Conservation (phyloP, 495 filamentous ascomycete genomes). For the Ramalina peruviana region DNA sequence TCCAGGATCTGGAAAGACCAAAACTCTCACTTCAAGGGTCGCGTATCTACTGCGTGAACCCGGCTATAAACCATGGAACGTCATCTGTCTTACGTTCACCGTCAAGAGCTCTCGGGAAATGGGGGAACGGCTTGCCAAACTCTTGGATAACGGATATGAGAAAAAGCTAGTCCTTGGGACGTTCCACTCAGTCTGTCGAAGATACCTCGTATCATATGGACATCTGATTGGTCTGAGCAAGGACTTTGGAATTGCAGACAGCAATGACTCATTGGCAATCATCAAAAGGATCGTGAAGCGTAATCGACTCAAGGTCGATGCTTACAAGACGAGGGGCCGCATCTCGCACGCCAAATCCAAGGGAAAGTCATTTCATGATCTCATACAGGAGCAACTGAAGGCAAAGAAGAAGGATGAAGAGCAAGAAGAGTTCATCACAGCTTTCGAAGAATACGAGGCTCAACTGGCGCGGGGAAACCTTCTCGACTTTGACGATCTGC, state of each 20-base stretch:
- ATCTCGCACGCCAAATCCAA: conserved; percentile 83
- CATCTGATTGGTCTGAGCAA: conserved; percentile 66
- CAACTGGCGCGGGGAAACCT: conserved; percentile 64
- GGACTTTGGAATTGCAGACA: conserved; percentile 91
- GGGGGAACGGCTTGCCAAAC: conserved; percentile 68
- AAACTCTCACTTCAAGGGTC: conserved; percentile 87
- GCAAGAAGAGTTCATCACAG: conserved; percentile 56
- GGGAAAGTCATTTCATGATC: conserved; percentile 35
- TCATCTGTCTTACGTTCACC: conserved; percentile 95
- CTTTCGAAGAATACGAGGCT: conserved; percentile 68
- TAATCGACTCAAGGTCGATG: conserved; percentile 51
- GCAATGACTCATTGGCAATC: conserved; percentile 60
- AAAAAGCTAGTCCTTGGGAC: conserved; percentile 77
- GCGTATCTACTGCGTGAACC: conserved; percentile 81
- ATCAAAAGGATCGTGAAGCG: conserved; percentile 72
- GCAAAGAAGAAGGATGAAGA: conserved; percentile 39
- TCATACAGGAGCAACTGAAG: conserved; percentile 18
- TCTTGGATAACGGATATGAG: conserved; percentile 66
- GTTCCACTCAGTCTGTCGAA: conserved; percentile 84
- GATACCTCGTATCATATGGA: conserved; percentile 78
- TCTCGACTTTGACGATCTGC: conserved; percentile 90
- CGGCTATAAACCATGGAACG: conserved; percentile 71
- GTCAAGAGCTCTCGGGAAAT: conserved; percentile 95
- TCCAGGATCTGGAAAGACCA: conserved; percentile 84
- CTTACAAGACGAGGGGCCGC: conserved; percentile 49